phyloP scores from a whole-genome alignment of 345 rosid genomes.

The Laguncularia racemosa region DNA sequence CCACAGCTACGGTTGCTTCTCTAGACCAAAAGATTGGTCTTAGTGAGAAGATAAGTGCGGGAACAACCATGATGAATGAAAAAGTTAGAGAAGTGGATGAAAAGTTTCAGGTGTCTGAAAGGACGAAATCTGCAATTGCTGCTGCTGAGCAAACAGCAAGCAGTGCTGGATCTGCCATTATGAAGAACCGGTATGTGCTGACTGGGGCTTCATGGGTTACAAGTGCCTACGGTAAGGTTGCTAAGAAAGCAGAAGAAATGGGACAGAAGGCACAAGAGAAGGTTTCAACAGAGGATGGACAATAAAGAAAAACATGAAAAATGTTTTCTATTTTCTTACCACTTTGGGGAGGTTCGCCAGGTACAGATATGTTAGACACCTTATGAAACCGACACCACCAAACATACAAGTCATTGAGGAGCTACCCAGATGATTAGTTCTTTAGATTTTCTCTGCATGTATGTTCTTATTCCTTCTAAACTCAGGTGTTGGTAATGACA shows the following conservation, averaged over 20 bases:
- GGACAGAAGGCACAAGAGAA: slow-evolving; percentile 26
- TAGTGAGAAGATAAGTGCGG: slow-evolving; percentile 14
- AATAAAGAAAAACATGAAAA: slow-evolving; percentile 9
- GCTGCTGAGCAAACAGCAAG: slow-evolving; percentile 20
- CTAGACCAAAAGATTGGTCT: slow-evolving; percentile 22
- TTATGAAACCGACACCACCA: no score
- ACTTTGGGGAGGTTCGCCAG: no score
- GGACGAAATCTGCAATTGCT: slow-evolving; percentile 12
- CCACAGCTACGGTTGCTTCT: slow-evolving; percentile 38
- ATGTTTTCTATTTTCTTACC: no score
- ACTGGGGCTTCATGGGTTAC: slow-evolving; percentile 23
- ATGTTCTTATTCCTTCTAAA: no score
- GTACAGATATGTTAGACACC: no score
- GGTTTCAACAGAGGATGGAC: slow-evolving; percentile 7
- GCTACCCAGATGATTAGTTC: no score
- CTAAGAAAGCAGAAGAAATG: slow-evolving; percentile 30
- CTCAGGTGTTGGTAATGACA: no score
- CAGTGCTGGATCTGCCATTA: slow-evolving; percentile 16
- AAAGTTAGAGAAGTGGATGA: slow-evolving; percentile 18
- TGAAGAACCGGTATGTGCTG: slow-evolving; percentile 16
- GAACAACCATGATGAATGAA: slow-evolving; percentile 16
- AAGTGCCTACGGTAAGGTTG: slow-evolving; percentile 17
- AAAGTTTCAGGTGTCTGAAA: slow-evolving; percentile 13
- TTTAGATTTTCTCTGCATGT: no score
- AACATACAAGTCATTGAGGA: no score